Conservation (phyloP, 148 eudicot species). For the Chenopodium formosanum region DNA sequence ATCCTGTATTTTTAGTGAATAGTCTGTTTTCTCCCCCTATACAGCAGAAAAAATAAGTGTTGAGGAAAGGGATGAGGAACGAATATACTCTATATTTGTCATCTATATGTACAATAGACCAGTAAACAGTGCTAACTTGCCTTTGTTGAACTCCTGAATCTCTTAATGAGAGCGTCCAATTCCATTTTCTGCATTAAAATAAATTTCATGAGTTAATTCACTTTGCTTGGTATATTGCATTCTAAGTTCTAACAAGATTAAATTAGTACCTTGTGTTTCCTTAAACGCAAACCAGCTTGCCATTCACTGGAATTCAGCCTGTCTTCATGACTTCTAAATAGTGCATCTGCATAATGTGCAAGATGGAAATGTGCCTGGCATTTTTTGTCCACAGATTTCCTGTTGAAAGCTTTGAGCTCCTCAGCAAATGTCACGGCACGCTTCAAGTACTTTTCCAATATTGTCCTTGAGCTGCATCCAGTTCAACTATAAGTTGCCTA, state of each 20-base stretch:
- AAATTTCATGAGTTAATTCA: constrained; percentile 6
- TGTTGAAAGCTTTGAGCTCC: constrained; percentile 43
- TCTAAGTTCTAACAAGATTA: constrained; percentile 19
- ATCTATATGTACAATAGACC: neutral
- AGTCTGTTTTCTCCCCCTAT: constrained; percentile 88
- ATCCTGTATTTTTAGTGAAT: constrained; percentile 88
- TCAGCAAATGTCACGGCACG: constrained; percentile 76
- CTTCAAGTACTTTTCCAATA: constrained; percentile 86
- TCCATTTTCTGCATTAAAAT: constrained; percentile 59
- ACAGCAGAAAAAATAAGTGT: constrained; percentile 9
- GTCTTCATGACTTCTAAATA: constrained; percentile 85
- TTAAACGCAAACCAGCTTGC: constrained; percentile 92
- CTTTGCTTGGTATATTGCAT: neutral
- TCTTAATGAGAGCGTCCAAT: constrained; percentile 82
- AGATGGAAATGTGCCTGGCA: constrained; percentile 94
- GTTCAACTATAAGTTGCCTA: constrained; percentile 14
- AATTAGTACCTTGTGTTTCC: constrained; percentile 79
- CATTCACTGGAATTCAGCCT: constrained; percentile 88
- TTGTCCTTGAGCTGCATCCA: constrained; percentile 87
- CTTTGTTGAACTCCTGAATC: constrained; percentile 79
- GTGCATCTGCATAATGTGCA: constrained; percentile 93
- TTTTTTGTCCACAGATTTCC: constrained; percentile 51
- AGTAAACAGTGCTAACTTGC: constrained; percentile 35
- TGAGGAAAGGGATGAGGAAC: neutral
- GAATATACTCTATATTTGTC: neutral